Conservation (phyloP, 2,329 filamentous ascomycete species). For the Phaeosphaeriaceae sp. region DNA sequence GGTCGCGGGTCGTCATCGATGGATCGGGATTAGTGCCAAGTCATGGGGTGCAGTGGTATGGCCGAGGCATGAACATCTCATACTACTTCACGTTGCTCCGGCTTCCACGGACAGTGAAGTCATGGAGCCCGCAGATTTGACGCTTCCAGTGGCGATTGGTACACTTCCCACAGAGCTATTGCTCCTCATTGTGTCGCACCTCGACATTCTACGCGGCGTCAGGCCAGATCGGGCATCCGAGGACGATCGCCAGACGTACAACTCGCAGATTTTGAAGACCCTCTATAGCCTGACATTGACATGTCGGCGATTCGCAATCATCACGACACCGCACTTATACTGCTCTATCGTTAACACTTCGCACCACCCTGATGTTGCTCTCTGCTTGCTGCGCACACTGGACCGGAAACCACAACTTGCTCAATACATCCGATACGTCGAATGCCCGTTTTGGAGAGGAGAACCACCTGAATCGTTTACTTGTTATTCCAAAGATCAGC, state of each 20-base stretch:
- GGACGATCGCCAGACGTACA: slow-evolving; percentile 1
- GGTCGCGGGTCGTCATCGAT: background rate
- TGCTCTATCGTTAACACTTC: background rate
- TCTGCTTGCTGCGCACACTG: background rate
- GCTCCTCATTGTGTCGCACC: slow-evolving; percentile 17
- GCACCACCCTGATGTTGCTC: background rate
- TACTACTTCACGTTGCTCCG: too few species aligned
- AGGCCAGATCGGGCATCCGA: slow-evolving; percentile 4
- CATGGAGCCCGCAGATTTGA: background rate
- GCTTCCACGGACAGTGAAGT: too few species aligned
- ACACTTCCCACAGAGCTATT: slow-evolving; percentile 27
- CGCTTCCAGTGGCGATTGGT: background rate
- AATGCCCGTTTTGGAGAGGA: background rate
- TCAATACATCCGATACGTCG: background rate
- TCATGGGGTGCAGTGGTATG: too few species aligned
- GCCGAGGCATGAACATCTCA: too few species aligned
- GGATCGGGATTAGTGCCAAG: background rate
- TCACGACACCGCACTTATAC: slow-evolving; percentile 23
- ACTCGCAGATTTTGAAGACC: slow-evolving; percentile 2
- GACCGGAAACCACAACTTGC: background rate
- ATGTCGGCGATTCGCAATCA: slow-evolving; percentile 15
- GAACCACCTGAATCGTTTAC: background rate
- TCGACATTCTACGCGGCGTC: slow-evolving; percentile 19
- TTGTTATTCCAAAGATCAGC: background rate
- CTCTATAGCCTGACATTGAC: slow-evolving; percentile 20